Conservation (phyloP, 2,329 filamentous ascomycete species). For the Ophiostoma sp. region DNA sequence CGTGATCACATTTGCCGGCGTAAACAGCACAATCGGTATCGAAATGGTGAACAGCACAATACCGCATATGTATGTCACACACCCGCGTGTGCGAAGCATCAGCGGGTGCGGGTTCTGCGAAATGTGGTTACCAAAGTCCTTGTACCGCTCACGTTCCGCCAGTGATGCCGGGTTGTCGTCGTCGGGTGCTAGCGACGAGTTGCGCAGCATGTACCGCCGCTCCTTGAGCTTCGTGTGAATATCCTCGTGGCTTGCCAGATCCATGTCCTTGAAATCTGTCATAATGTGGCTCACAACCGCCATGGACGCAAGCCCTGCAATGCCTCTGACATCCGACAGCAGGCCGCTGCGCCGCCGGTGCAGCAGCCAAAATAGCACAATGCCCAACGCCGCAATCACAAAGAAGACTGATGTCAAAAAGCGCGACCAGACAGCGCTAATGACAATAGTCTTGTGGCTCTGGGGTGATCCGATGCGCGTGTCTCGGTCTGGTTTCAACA, state of each 20-base stretch:
- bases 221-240: slow-evolving; percentile 64
- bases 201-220: slow-evolving; percentile 63
- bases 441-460: slow-evolving; percentile 48
- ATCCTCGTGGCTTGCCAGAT: slow-evolving; percentile 59
- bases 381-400: slow-evolving; percentile 54
- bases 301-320: slow-evolving; percentile 70
- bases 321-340: slow-evolving; percentile 63
- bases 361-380: slow-evolving; percentile 55
- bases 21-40: slow-evolving; percentile 60
- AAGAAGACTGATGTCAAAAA: slow-evolving; percentile 53
- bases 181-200: slow-evolving; percentile 64
- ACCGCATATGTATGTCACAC: slow-evolving; percentile 55
- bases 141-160: slow-evolving; percentile 41
- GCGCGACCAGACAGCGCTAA: slow-evolving; percentile 57
- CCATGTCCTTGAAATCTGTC: slow-evolving; percentile 67
- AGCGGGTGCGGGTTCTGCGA: slow-evolving; percentile 61
- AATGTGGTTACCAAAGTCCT: slow-evolving; percentile 41
- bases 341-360: slow-evolving; percentile 60
- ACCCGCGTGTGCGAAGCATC: slow-evolving; percentile 58
- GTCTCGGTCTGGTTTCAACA: slow-evolving; percentile 49
- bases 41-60: slow-evolving; percentile 53
- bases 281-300: slow-evolving; percentile 67
- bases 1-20: slow-evolving; percentile 48
- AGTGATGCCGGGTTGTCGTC: slow-evolving; percentile 43
- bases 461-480: slow-evolving; percentile 41